A percentile compares a stretch with the other conserved stretches of the same genome.
These are phyloP conservation scores for Diaporthe caulivora DNA, from an alignment of 2,329 filamentous ascomycete species.

Conservation along the genomic window DNA sequence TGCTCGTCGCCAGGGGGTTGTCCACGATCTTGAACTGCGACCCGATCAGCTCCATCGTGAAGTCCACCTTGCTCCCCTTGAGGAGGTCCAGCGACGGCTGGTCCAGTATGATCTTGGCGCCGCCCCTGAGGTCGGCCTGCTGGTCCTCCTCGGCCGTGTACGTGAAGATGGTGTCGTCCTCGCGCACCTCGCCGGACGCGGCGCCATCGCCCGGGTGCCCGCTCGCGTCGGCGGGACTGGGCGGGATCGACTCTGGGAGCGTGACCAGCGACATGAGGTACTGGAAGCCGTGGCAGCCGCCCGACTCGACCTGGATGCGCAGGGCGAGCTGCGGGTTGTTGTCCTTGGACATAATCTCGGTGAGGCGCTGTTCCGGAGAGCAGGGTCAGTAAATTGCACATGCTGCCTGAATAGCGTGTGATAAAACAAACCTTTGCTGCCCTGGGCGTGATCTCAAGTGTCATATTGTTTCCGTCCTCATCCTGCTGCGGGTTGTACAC, in stretches of 20 bases:
- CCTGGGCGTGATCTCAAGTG: constrained; percentile 84
- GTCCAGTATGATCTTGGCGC: constrained; percentile 89
- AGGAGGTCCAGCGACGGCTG: constrained; percentile 87
- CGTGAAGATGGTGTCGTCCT: constrained; percentile 91
- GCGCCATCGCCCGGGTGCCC: constrained; percentile 46
- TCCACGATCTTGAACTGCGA: constrained; percentile 95
- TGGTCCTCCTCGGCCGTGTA: constrained; percentile 66
- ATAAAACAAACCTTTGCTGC: constrained; percentile 75
- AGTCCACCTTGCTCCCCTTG: constrained; percentile 95
- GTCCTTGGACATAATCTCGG: constrained; percentile 80
- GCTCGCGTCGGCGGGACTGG: constrained; percentile 35
- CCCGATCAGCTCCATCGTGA: constrained; percentile 91
- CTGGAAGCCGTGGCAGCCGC: constrained; percentile 97
- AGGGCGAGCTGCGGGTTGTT: constrained; percentile 84
- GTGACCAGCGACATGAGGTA: constrained; percentile 91
- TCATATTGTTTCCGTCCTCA: constrained; percentile 87
- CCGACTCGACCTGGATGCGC: constrained; percentile 92
- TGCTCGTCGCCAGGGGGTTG: constrained; percentile 91
- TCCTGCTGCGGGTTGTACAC: constrained; percentile 81
- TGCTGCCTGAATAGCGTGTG: neutral
- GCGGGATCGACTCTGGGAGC: constrained; percentile 56
- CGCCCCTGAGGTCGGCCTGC: constrained; percentile 49
- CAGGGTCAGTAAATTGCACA: neutral
- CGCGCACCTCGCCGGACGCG: constrained; percentile 57
- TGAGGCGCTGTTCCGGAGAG: constrained; percentile 68